phyloP scores from a whole-genome alignment of 306 rosid genomes.

The Mucuna pruriens region DNA sequence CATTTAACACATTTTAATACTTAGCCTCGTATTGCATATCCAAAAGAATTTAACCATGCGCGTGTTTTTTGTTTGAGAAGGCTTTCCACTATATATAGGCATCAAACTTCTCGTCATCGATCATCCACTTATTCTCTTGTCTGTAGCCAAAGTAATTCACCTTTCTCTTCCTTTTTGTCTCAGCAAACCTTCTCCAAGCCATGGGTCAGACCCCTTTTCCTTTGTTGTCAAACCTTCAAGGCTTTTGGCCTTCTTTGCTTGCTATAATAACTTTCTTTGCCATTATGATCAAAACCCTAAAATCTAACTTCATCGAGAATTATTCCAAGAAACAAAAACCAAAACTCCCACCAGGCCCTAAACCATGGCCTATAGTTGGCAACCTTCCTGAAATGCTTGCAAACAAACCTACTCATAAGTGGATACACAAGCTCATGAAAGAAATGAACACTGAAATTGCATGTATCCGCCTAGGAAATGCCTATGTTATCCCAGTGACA shows the following conservation, averaged over 20 bases:
- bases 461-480: conserved; percentile 50
- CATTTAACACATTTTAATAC: too few relatives aligned
- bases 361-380: conserved; percentile 5
- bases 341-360: neutral
- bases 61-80: too few relatives aligned
- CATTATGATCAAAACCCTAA: neutral
- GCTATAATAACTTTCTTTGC: neutral
- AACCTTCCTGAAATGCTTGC: conserved; percentile 44
- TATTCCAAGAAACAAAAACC: neutral
- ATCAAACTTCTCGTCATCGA: neutral
- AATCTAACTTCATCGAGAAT: neutral
- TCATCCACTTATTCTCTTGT: neutral
- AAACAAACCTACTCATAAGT: conserved; percentile 29
- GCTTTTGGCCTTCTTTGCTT: neutral
- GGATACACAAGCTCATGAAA: conserved; percentile 51
- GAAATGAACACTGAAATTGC: conserved; percentile 49
- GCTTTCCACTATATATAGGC: neutral
- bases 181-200: neutral
- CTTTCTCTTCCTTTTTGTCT: neutral
- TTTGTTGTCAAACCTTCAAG: neutral
- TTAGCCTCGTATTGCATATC: too few relatives aligned
- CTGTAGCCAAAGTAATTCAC: neutral
- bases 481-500: conserved; percentile 44
- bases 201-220: neutral
- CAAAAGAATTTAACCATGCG: too few relatives aligned